phyloP scores from a whole-genome alignment of 2,329 filamentous ascomycete genomes.

The Plenodomus biglobosus region DNA sequence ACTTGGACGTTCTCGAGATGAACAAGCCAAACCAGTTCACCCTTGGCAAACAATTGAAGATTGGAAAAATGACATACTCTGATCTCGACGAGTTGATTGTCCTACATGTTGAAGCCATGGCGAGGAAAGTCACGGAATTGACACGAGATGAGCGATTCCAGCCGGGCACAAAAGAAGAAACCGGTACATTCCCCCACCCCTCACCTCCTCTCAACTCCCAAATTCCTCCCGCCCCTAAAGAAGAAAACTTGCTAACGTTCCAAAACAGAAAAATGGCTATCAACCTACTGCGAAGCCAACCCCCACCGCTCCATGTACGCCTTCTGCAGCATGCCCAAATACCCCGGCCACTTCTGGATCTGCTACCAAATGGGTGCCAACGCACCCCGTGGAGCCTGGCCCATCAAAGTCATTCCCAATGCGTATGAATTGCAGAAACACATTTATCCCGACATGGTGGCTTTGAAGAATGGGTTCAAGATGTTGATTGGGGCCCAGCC shows the following conservation, averaged over 20 bases:
- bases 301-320: conserved; percentile 90
- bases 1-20: conserved; percentile 94
- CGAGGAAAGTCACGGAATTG: conserved; percentile 94
- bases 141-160: conserved; percentile 94
- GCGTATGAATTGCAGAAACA: conserved; percentile 89
- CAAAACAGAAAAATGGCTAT: conserved; percentile 82
- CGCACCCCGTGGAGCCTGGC: conserved; percentile 74
- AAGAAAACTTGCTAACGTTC: conserved; percentile 10
- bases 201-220: conserved; percentile 14
- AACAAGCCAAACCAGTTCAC: conserved; percentile 98
- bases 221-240: neutral
- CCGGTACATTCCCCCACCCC: conserved; percentile 63
- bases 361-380: conserved; percentile 90
- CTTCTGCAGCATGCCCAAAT: conserved; percentile 90
- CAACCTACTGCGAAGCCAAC: conserved; percentile 94
- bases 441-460: conserved; percentile 91
- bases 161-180: conserved; percentile 73
- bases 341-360: conserved; percentile 91
- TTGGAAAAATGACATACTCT: conserved; percentile 88
- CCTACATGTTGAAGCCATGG: conserved; percentile 96
- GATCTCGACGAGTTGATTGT: conserved; percentile 98
- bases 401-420: conserved; percentile 87
- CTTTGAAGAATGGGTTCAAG: conserved; percentile 97
- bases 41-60: conserved; percentile 80
- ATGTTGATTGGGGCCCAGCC: conserved; percentile 59